Base-by-base conservation (phyloP, 441 rosid genomes). In the Erodium trifolium region DNA sequence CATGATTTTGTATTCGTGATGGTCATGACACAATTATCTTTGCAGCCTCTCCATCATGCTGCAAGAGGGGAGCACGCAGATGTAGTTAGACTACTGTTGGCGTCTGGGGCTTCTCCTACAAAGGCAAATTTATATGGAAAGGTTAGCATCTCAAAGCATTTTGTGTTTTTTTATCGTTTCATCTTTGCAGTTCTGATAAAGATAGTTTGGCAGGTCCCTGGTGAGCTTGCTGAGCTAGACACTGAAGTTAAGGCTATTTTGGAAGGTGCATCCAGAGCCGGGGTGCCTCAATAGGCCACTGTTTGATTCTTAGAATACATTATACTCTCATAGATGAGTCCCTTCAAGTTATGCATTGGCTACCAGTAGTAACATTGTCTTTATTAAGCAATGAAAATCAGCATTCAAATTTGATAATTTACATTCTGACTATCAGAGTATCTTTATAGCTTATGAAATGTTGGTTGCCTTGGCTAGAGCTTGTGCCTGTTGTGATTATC, bases 1-100 rank as follows among this genome's bases (percentile, higher is more conserved):
- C 53, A 27, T 34, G 27, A 17, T 14, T 45, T 13, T 34, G 37
- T 34, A 34, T 34, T 34, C 5, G 4, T 34, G 5, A 34, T 34
- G 37, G 37, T 34, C 3, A 34, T 34, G 37, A 0, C 37, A 34
- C 4, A 34, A 5, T 34, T 34, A 43, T 49, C 19, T 13, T 31
- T 16, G 69, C 77, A 93, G 97, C 97, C 99, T 69, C 92, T 93
- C 77, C 99, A 93, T 80, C 93, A 89, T 47, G 93, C 96, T 18
- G 96, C 96, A 51, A 84, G 97, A 78, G 96, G 93, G 63, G 95
- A 89, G 53, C 97, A 91, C 67, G 82, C 65, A 5, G 86, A 86
- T 47, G 89, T 91, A 67, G 73, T 91, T 68, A 82, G 85, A 43
- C 79, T 86, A 75, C 81, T 93, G 75, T 82, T 93, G 70, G 78